Percentiles rank a stretch among this genome's conserved stretches.
phyloP scores from a whole-genome alignment of 1,284 basidiomycete species.

The Rhodotorula glutinis region DNA sequence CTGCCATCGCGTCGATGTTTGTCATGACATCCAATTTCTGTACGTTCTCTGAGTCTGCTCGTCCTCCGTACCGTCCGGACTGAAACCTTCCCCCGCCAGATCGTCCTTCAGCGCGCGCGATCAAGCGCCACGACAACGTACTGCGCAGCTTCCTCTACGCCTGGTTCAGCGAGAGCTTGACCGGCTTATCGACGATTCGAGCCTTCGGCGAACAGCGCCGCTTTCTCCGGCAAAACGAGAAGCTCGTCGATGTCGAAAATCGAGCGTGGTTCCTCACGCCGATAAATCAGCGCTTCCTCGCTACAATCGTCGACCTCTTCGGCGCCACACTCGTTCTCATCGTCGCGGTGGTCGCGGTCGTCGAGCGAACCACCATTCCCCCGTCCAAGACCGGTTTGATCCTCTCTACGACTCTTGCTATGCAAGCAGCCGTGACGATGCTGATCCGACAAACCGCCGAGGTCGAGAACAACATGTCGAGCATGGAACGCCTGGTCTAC shows the following conservation, averaged over 20 bases:
- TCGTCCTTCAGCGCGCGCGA: conserved; percentile 63
- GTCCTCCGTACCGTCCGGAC: not conserved
- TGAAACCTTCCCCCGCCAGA: conserved; percentile 54
- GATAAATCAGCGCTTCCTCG: conserved; percentile 50
- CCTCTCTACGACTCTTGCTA: conserved; percentile 12
- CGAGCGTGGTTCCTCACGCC: conserved; percentile 49
- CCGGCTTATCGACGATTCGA: conserved; percentile 69
- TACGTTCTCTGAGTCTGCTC: not conserved
- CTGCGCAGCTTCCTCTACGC: conserved; percentile 45
- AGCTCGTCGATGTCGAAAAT: conserved; percentile 47
- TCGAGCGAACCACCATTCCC: conserved; percentile 15
- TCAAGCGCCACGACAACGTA: conserved; percentile 58
- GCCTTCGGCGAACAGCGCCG: conserved; percentile 38
- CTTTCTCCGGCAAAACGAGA: conserved; percentile 16
- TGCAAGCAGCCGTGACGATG: conserved; percentile 30
- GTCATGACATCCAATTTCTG: conserved; percentile 7
- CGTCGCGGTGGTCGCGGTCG: conserved; percentile 40
- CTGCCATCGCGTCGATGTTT: conserved; percentile 52
- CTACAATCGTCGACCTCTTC: conserved; percentile 52
- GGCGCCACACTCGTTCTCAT: conserved; percentile 46
- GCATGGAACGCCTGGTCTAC: conserved; percentile 47
- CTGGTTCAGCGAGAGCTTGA: conserved; percentile 52
- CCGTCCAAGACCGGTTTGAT: conserved; percentile 27
- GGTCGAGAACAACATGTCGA: conserved; percentile 48
- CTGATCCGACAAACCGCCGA: conserved; percentile 46